Base-by-base conservation (phyloP, 192 early-diverging fungal genomes). In the Gryganskiella cystojenkinii region DNA sequence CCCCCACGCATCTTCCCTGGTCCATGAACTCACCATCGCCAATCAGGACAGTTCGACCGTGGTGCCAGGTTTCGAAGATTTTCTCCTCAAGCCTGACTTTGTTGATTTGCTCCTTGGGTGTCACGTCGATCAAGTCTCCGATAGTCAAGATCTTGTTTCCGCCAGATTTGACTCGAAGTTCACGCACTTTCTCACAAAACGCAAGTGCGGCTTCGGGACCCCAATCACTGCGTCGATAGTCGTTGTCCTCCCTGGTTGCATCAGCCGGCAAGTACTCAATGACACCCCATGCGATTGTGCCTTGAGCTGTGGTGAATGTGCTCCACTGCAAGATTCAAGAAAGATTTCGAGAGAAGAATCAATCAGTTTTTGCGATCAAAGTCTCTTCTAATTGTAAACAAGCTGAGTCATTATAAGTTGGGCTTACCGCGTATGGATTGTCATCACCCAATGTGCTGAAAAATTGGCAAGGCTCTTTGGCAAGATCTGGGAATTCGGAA, bases 41-140 rank as follows among this genome's bases (percentile, higher is more conserved):
- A n/a, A 68, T 24, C 25, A 68, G 27, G 25, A 59, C 66, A n/a
- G 45, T 68, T 3, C 66, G 55, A 0, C 66, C 66, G 11, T 15
- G 4, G 56, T 57, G 25, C 66, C 66, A 68, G 35, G 56, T 68
- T 35, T 68, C 56, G 42, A 68, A 68, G 14, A 68, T 34, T 31
- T 68, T 68, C 47, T 68, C 66, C 13, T 68, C 66, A 13, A 68
- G 27, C 2, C 24, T 37, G 24, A 68, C 66, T 30, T 68, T 68
- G 4, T 42, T 35, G 24, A 68, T 68, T 19, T 50, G 56, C 7
- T 54, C 51, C n/a, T 53, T 40, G 9, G 66, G 66, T 17, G 66
- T 68, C 37, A 33, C 31, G 40, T 51, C 56, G 19, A 68, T 68
- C 66, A 68, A 67, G 40, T 67, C 64, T 20, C 64, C 64, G 15